Evolutionary conservation across 495 filamentous ascomycete species (phyloP).

Genomic region (Hyaloscypha hepaticicola): DNA sequence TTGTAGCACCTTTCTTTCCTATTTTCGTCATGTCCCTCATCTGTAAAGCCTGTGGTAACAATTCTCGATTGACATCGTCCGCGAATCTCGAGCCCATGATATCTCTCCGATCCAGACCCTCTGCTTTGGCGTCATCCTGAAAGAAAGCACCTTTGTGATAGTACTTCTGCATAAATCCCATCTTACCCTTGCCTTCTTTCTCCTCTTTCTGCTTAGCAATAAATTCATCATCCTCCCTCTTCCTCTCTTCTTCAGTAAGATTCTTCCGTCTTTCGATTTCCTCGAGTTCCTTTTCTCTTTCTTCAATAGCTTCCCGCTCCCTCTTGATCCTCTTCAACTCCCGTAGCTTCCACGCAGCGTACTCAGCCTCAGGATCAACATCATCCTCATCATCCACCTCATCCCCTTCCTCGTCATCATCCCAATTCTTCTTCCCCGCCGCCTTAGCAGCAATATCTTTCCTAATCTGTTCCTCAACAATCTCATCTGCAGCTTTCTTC

Average conservation of each 20-base stretch:
- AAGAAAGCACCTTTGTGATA: slow-evolving; percentile 97
- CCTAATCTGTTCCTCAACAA: slow-evolving; percentile 87
- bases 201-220: slow-evolving; percentile 81
- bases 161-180: slow-evolving; percentile 92
- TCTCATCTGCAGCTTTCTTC: slow-evolving; percentile 66
- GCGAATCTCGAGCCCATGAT: slow-evolving; percentile 76
- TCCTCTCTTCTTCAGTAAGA: slow-evolving; percentile 82
- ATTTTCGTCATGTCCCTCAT: slow-evolving; percentile 91
- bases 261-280: slow-evolving; percentile 88
- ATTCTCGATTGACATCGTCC: slow-evolving; percentile 80
- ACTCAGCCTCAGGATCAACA: slow-evolving; percentile 84
- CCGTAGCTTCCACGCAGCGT: slow-evolving; percentile 89
- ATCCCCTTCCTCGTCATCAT: slow-evolving; percentile 73
- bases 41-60: slow-evolving; percentile 90
- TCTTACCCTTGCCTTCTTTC: slow-evolving; percentile 78
- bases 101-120: slow-evolving; percentile 72
- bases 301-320: slow-evolving; percentile 81
- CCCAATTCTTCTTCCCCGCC: slow-evolving; percentile 78
- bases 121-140: slow-evolving; percentile 70
- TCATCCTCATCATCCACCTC: slow-evolving; percentile 86
- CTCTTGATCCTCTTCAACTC: slow-evolving; percentile 86
- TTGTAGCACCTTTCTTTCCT: slow-evolving; percentile 87
- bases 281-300: slow-evolving; percentile 77
- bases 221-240: slow-evolving; percentile 79
- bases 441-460: slow-evolving; percentile 73